Evolutionary conservation across 805 yeast species (phyloP).

Genomic region (Brettanomyces naardenensis): DNA sequence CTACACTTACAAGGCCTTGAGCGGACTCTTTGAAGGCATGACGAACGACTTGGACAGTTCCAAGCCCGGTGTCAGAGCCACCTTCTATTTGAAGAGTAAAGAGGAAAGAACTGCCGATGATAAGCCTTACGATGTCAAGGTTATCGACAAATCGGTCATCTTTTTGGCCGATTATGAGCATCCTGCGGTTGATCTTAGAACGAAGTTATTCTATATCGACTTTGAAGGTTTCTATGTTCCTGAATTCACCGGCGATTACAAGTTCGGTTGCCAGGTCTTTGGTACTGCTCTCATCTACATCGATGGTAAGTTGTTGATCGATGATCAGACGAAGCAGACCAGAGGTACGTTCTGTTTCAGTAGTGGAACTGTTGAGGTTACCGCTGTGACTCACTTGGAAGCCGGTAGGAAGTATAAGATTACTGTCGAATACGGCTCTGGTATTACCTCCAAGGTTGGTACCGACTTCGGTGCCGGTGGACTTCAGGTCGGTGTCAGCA

Average conservation of each 20-base stretch:
- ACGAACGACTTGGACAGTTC: slow-evolving; percentile 6
- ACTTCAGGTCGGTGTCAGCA: slow-evolving; percentile 27
- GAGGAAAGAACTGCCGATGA: slow-evolving; percentile 13
- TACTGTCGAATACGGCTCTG: slow-evolving; percentile 34
- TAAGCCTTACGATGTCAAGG: slow-evolving; percentile 22
- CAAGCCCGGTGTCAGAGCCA: slow-evolving; percentile 21
- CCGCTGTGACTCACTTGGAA: slow-evolving; percentile 13
- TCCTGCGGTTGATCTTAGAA: slow-evolving; percentile 6
- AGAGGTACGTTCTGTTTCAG: slow-evolving; percentile 35
- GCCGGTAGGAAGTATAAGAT: slow-evolving; percentile 29
- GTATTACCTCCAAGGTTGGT: slow-evolving; percentile 26
- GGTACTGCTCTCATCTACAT: slow-evolving; percentile 37
- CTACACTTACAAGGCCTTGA: slow-evolving; percentile 14
- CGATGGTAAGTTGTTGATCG: slow-evolving; percentile 35
- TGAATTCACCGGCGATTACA: slow-evolving; percentile 31
- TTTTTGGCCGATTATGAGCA: slow-evolving; percentile 17
- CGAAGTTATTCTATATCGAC: slow-evolving; percentile 29
- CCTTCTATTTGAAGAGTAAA: slow-evolving; percentile 22
- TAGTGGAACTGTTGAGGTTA: slow-evolving; percentile 3
- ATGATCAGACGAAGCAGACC: slow-evolving; percentile 35
- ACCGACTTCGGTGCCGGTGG: slow-evolving; percentile 13
- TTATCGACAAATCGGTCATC: slow-evolving; percentile 12
- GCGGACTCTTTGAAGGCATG: slow-evolving; percentile 9
- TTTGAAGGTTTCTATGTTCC: slow-evolving; percentile 31
- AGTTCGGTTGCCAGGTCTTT: slow-evolving; percentile 30